A percentile compares a stretch with the other conserved stretches of the same genome.
These are phyloP conservation scores for Mollisia scopiformis DNA, from an alignment of 2,329 filamentous ascomycete genomes.

Conservation along the genomic window DNA sequence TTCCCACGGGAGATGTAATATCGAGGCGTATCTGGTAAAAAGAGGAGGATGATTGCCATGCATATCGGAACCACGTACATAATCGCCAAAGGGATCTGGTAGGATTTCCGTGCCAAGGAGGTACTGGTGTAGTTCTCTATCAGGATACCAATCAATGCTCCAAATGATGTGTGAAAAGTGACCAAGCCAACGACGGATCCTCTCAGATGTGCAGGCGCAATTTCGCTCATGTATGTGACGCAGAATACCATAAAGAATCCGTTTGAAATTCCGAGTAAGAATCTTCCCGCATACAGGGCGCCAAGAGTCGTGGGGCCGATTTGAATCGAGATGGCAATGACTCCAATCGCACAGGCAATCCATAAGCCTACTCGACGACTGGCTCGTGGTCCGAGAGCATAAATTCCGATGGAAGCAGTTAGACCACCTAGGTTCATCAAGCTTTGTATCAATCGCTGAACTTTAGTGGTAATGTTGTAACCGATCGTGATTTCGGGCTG, in stretches of 20 bases:
- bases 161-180: conserved; percentile 5
- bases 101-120: background rate
- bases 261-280: conserved; percentile 12
- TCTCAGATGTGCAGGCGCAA: conserved; percentile 11
- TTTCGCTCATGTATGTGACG: conserved; percentile 10
- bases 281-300: conserved; percentile 2
- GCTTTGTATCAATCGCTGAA: conserved; percentile 10
- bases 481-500: background rate
- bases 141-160: conserved; percentile 11
- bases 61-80: conserved; percentile 7
- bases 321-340: background rate
- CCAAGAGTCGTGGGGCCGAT: background rate
- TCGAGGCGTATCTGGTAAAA: background rate
- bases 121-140: conserved; percentile 13
- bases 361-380: background rate
- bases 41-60: background rate
- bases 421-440: conserved; percentile 11
- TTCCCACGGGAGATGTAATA: background rate
- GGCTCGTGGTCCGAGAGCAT: background rate
- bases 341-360: background rate
- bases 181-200: background rate
- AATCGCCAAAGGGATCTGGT: conserved; percentile 10
- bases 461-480: conserved; percentile 9
- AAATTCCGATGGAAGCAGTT: background rate
- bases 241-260: conserved; percentile 7